Base-by-base conservation (phyloP, 1,284 basidiomycete species). In the Leucoagaricus sp. region DNA sequence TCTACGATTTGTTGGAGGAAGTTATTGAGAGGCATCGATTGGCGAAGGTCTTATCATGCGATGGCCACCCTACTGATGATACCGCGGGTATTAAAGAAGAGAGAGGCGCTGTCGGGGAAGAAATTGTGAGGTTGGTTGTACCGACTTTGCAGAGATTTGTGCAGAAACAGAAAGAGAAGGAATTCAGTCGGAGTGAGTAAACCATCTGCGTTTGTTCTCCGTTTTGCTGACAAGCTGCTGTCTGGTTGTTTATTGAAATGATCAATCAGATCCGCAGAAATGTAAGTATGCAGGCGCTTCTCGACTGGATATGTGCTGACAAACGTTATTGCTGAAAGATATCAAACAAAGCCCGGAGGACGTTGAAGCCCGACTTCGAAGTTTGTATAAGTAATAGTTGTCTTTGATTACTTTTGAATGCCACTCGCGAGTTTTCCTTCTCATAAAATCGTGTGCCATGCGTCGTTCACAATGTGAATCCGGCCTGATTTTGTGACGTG, bases 151-250 rank as follows among this genome's bases (percentile, higher is more conserved):
- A 87, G 68, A 72, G 83, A 58, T 92, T 92, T 66, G 82, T 81
- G 57, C 85, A 87, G 70, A 87, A 85, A 67, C 84, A 88, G 62
- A 76, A 77, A 41, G 89, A 89, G 51, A 91, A 88, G 68, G 89
- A 91, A 61, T 91, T 91, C 64, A 91, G 89, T 69, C 91, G 89
- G 74, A 90, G 91, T 91, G 60, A 65, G 86, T 79, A n/a, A n/a
- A n/a, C 9, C 4, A 19, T 42, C 8, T 19, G 28, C 52, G 58
- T 49, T 49, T 54, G 58, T 28, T 33, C 52, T 46, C 33, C 49
- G 3, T 38, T 36, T 8, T 21, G 19, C 40, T 41, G 19, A 41
- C 19, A n/a, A n/a, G n/a, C n/a, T n/a, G 40, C 3, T 53, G 13
- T 53, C 58, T n/a, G 49, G 60, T 42, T 42, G n/a, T 42, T 42